phyloP scores from a whole-genome alignment of 2,329 filamentous ascomycete species.

The Fusarium hainanense region DNA sequence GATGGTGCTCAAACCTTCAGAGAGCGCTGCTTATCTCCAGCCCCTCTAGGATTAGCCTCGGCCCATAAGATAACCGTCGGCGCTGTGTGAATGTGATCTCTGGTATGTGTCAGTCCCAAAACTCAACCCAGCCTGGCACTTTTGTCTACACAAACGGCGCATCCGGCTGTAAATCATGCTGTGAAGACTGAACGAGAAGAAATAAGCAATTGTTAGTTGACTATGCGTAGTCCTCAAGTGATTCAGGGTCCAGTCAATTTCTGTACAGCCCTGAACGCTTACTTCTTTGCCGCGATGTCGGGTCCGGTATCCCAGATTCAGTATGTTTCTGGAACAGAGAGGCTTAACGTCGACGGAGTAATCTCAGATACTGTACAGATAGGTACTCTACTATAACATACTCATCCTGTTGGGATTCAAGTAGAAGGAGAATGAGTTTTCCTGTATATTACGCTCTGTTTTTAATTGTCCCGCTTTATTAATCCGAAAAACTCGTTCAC shows the following conservation, averaged over 20 bases:
- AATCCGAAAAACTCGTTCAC: background rate
- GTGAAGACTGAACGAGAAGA: constrained; percentile 1
- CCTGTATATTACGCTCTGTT: background rate
- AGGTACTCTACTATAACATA: background rate
- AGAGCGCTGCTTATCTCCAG: constrained; percentile 42
- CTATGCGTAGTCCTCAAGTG: constrained; percentile 5
- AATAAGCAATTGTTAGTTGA: background rate
- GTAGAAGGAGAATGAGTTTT: background rate
- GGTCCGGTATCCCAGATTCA: constrained; percentile 1
- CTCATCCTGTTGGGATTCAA: background rate
- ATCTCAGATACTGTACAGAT: background rate
- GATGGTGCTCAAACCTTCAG: constrained; percentile 34
- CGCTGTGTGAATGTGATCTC: constrained; percentile 13
- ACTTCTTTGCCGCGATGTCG: constrained; percentile 8
- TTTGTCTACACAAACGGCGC: constrained; percentile 35
- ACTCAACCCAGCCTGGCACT: constrained; percentile 29
- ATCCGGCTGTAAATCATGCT: constrained; percentile 22
- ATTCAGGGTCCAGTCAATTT: constrained; percentile 25
- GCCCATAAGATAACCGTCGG: constrained; percentile 29
- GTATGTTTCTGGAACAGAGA: constrained; percentile 20
- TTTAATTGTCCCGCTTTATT: constrained; percentile 17
- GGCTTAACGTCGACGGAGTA: background rate
- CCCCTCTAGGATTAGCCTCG: constrained; percentile 43
- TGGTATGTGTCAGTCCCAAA: constrained; percentile 10
- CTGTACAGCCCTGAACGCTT: background rate